Percentiles rank a stretch among this genome's conserved stretches.
These are phyloP conservation scores for Candida qinlingensis DNA, from an alignment of 805 yeast genomes.

Conservation along the genomic window DNA sequence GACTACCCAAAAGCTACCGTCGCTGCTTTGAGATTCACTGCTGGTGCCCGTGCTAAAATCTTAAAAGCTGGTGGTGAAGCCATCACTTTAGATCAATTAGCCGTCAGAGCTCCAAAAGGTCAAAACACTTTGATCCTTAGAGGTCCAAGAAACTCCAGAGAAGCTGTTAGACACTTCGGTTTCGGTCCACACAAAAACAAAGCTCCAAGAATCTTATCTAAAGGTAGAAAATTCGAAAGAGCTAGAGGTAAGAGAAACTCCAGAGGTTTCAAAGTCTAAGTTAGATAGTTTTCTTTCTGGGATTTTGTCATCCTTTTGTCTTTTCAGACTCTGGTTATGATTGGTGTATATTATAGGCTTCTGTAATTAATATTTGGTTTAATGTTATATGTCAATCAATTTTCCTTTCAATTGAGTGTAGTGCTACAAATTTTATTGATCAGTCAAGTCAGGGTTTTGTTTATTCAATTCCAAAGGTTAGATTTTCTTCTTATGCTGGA, in stretches of 20 bases:
- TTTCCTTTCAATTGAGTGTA: conserved; percentile 9
- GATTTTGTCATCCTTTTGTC: conserved; percentile 1
- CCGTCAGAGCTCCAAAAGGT: conserved; percentile 99
- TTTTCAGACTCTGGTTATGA: conserved; percentile 10
- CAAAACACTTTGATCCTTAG: conserved; percentile 95
- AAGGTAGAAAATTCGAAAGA: conserved; percentile 99
- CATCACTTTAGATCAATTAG: conserved; percentile 98
- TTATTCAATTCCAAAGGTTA: conserved; percentile 11
- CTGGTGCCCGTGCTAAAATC: conserved; percentile 97
- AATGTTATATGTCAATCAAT: conserved; percentile 15
- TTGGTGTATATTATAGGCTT: conserved; percentile 17
- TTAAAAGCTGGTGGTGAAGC: conserved; percentile 99
- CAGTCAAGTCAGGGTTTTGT: too few relatives aligned
- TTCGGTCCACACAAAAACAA: conserved; percentile 99
- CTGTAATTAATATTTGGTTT: conserved; percentile 14
- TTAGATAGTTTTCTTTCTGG: conserved; percentile 10
- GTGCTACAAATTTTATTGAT: not conserved
- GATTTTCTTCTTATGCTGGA: conserved; percentile 3
- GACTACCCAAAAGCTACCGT: conserved; percentile 95
- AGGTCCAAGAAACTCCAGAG: conserved; percentile 99
- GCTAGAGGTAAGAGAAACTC: conserved; percentile 99
- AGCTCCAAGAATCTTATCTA: conserved; percentile 97
- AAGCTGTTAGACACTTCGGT: conserved; percentile 99
- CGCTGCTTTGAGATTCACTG: conserved; percentile 99
- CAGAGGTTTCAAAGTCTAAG: conserved; percentile 99